Percentiles rank a stretch among this genome's conserved stretches.
Evolutionary conservation across 106 monocot species (phyloP).

Genomic region (Apostasia ramifera): DNA sequence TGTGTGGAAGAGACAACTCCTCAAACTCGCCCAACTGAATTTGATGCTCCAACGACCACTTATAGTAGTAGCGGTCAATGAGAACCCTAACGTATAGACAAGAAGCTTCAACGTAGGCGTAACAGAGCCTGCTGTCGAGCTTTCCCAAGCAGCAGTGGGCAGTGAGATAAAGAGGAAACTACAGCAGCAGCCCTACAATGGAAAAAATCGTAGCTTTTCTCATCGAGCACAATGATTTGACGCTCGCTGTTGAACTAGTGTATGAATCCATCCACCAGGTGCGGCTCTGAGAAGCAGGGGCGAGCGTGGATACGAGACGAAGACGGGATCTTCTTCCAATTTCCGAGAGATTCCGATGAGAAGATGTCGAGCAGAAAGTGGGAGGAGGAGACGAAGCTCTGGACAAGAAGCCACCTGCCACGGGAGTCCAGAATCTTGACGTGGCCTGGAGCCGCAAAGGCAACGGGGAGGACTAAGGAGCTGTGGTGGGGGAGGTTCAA

Average conservation of each 20-base stretch:
- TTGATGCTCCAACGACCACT: background rate
- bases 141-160: background rate
- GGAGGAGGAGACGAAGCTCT: background rate
- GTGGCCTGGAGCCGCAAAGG: background rate
- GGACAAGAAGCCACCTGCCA: conserved; percentile 4
- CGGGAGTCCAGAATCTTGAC: conserved; percentile 10
- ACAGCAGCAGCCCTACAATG: background rate
- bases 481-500: background rate
- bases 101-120: background rate
- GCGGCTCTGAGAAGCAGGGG: background rate
- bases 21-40: background rate
- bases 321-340: conserved; percentile 4
- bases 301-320: background rate
- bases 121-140: background rate
- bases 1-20: background rate
- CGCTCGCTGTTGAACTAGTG: background rate
- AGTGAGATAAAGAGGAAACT: background rate
- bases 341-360: conserved; percentile 3
- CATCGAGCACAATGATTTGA: conserved; percentile 1
- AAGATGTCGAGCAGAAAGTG: background rate
- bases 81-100: background rate
- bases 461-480: conserved; percentile 1
- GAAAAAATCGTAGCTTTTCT: background rate
- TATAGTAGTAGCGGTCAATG: background rate
- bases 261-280: conserved; percentile 1